Conservation (phyloP, 495 filamentous ascomycete genomes). For the Penicillium crystallinum region DNA sequence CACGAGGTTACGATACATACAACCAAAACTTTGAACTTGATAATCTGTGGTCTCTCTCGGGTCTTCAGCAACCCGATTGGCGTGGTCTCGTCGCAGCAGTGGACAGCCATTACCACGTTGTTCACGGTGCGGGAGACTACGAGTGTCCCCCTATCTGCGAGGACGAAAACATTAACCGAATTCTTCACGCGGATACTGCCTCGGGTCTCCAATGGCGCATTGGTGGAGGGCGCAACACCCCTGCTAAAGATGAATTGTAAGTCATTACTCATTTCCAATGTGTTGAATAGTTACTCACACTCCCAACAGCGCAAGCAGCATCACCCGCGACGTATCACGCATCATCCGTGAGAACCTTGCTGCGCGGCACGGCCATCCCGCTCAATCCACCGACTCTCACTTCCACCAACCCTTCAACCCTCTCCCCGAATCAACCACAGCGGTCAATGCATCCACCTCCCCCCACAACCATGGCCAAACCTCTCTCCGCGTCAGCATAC, state of each 20-base stretch:
- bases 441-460: not conserved
- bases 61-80: constrained; percentile 42
- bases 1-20: constrained; percentile 33
- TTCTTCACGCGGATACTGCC: constrained; percentile 28
- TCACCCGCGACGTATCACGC: constrained; percentile 40
- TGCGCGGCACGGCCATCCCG: constrained; percentile 18
- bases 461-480: constrained; percentile 16
- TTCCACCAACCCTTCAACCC: constrained; percentile 13
- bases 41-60: constrained; percentile 41
- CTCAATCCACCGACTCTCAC: constrained; percentile 14
- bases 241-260: constrained; percentile 41
- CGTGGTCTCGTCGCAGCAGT: constrained; percentile 43
- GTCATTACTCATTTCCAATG: constrained; percentile 4
- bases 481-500: constrained; percentile 37
- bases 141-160: constrained; percentile 31
- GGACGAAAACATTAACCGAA: constrained; percentile 31
- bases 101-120: constrained; percentile 41
- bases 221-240: constrained; percentile 23
- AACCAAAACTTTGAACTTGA: constrained; percentile 41
- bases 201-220: constrained; percentile 35
- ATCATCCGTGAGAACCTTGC: constrained; percentile 39
- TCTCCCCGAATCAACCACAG: constrained; percentile 5
- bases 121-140: constrained; percentile 31
- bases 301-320: constrained; percentile 35
- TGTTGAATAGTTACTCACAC: constrained; percentile 9